phyloP scores from a whole-genome alignment of 345 rosid genomes.

The Nephelium lappaceum region DNA sequence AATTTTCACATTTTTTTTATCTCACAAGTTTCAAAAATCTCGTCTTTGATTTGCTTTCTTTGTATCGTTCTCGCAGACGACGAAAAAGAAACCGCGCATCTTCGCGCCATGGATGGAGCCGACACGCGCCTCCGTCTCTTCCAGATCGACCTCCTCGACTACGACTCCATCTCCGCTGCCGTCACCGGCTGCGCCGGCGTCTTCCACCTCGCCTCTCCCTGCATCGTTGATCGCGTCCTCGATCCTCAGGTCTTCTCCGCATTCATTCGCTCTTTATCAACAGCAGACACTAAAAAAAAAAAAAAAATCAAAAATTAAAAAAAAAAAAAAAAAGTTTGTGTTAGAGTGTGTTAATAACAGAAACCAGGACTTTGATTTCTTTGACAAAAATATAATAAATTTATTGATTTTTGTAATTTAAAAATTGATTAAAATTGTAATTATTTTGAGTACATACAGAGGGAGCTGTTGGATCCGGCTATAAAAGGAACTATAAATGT shows the following conservation, averaged over 20 bases:
- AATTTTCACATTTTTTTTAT: background rate
- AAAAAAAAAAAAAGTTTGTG: background rate
- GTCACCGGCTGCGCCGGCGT: slow-evolving; percentile 73
- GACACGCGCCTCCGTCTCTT: slow-evolving; percentile 74
- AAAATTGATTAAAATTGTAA: background rate
- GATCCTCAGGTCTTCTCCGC: slow-evolving; percentile 66
- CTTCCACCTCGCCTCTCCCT: slow-evolving; percentile 94
- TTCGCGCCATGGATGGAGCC: slow-evolving; percentile 76
- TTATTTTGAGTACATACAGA: slow-evolving; percentile 33
- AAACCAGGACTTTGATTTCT: background rate
- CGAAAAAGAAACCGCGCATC: slow-evolving; percentile 82
- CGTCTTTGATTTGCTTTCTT: background rate
- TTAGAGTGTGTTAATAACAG: too few relatives aligned
- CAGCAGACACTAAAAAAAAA: too few relatives aligned
- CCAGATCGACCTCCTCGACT: slow-evolving; percentile 85
- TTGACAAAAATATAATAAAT: background rate
- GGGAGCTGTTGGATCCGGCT: slow-evolving; percentile 82
- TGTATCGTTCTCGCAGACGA: slow-evolving; percentile 40
- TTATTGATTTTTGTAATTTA: background rate
- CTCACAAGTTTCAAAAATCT: background rate
- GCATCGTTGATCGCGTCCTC: slow-evolving; percentile 68
- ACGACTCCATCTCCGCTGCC: slow-evolving; percentile 65
- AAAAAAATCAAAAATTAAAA: too few relatives aligned
- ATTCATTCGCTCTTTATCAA: background rate
- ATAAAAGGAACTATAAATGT: slow-evolving; percentile 83